Base-by-base conservation (phyloP, 768 basidiomycete genomes). In the Coprinopsis cinerea region DNA sequence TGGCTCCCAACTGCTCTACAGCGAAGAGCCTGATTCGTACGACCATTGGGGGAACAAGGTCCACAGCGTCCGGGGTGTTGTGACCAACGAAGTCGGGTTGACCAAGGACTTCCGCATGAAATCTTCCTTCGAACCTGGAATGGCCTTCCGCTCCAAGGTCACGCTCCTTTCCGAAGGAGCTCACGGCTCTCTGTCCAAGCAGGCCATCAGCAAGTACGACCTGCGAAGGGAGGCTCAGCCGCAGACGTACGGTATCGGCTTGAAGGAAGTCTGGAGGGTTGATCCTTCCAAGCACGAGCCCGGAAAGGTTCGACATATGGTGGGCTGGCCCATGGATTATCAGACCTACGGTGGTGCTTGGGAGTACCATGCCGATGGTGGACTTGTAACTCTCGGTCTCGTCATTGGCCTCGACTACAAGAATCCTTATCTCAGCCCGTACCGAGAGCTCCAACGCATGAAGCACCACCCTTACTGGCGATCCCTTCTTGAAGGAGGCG, bases 181-280 rank as follows among this genome's bases (percentile, higher is more conserved):
- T 2, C 95, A 97, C 54, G 96, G 96, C 0, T 88, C 85, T 4
- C 75, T 98, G 11, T 82, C 87, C 2, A 95, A 98, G 65, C 74
- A 83, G 46, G 79, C 83, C 2, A 81, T 90, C 49, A 72, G 75
- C 18, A 77, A 80, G 57, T 95, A 93, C 67, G 70, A 82, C 44
- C 72, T 98, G 9, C 71, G 92, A 54, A 79, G 67, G 59, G 73
- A 75, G 58, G 64, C 69, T 0, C 85, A 95, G 65, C 86, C 87
- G 1, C 96, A 98, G 70, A 98, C 95, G 2, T 98, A 97, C 58
- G 96, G 87, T 0, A 82, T 99, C 49, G 96, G 96, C 2, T 70
- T 98, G 45, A 98, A 99, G 73, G 95, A 99, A 65, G 92, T 98
- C 1, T 98, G 96, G 96, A 80, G 88, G 30, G 84, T 99, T 11